Percentiles rank a stretch among this genome's conserved stretches.
phyloP scores from a whole-genome alignment of 2,329 filamentous ascomycete genomes.

The Nothophaeocryptopus gaeumannii region DNA sequence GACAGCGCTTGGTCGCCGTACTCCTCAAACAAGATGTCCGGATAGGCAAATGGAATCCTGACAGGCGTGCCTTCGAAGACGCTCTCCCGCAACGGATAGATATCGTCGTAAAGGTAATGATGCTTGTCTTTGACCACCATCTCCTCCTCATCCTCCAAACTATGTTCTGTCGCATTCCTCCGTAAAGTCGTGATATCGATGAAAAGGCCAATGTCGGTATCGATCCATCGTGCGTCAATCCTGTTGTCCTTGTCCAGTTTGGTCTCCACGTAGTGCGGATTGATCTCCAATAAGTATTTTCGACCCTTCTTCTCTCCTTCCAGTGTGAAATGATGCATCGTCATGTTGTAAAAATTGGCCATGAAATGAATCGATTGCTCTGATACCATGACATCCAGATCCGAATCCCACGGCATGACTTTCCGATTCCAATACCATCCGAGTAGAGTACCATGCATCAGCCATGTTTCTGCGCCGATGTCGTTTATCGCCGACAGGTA shows the following conservation, averaged over 20 bases:
- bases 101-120: conserved; percentile 51
- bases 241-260: conserved; percentile 51
- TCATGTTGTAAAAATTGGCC: conserved; percentile 61
- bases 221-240: conserved; percentile 62
- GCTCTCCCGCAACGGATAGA: conserved; percentile 57
- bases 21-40: conserved; percentile 53
- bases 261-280: conserved; percentile 53
- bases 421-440: conserved; percentile 64
- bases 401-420: conserved; percentile 61
- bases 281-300: conserved; percentile 57
- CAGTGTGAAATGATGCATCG: conserved; percentile 47
- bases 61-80: conserved; percentile 54
- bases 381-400: conserved; percentile 59
- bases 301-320: conserved; percentile 17
- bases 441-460: conserved; percentile 61
- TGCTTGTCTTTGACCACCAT: conserved; percentile 60
- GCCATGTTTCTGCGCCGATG: conserved; percentile 59
- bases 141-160: conserved; percentile 39
- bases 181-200: conserved; percentile 61
- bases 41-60: conserved; percentile 57
- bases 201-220: conserved; percentile 57
- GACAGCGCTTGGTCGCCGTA: conserved; percentile 53
- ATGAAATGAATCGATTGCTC: conserved; percentile 56
- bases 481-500: conserved; percentile 57
- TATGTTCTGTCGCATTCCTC: conserved; percentile 39